Percentiles rank a stretch among this genome's conserved stretches.
phyloP scores from a whole-genome alignment of 164 flowering plant species.

The Annona cherimola region DNA sequence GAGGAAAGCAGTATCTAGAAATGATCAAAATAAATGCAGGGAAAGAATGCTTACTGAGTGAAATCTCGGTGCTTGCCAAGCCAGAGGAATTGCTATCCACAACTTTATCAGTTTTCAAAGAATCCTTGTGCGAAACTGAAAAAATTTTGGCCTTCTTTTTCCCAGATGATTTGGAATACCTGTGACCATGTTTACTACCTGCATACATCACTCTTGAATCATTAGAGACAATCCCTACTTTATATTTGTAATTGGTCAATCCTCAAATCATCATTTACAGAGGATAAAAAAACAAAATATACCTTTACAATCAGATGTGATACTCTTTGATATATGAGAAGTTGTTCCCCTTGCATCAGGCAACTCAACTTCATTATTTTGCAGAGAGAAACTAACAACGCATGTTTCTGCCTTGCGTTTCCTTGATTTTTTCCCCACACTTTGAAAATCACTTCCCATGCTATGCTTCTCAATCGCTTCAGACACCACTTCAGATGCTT shows the following conservation, averaged over 20 bases:
- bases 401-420: conserved; percentile 17
- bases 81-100: conserved; percentile 11
- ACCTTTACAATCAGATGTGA: conserved; percentile 26
- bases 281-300: conserved; percentile 11
- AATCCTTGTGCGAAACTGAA: conserved; percentile 10
- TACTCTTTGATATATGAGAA: conserved; percentile 16
- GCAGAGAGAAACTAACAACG: conserved; percentile 7
- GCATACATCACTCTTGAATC: not conserved
- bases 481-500: conserved; percentile 16
- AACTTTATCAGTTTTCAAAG: conserved; percentile 16
- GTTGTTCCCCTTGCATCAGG: conserved; percentile 10
- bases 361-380: conserved; percentile 11
- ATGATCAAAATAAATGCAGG: not conserved
- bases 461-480: conserved; percentile 19
- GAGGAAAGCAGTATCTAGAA: not conserved
- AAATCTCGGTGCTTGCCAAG: conserved; percentile 11
- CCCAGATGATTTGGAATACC: conserved; percentile 3
- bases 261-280: not conserved
- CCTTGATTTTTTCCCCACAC: conserved; percentile 13
- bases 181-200: conserved; percentile 17
- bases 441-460: conserved; percentile 3
- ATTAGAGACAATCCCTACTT: too few relatives aligned
- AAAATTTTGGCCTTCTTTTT: conserved; percentile 12
- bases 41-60: conserved; percentile 21
- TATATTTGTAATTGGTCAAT: not conserved